Percentiles rank a stretch among this genome's conserved stretches.
These are phyloP conservation scores for Rhinocladiella mackenziei DNA, from an alignment of 2,329 filamentous ascomycete species.

Conservation along the genomic window DNA sequence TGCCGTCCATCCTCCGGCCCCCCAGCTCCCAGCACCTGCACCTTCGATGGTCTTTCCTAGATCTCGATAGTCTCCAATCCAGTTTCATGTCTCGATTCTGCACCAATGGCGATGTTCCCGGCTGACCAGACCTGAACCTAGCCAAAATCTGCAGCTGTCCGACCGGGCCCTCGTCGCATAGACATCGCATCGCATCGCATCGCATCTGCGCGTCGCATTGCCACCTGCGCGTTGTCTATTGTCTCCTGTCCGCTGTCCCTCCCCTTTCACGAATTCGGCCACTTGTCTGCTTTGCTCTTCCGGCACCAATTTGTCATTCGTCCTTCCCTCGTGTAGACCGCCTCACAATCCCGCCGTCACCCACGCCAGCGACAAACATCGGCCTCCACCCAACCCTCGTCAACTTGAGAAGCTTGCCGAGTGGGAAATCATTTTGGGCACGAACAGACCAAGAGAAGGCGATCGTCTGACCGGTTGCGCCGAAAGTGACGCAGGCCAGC, in stretches of 20 bases:
- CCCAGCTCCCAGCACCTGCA: too few relatives aligned
- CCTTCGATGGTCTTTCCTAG: conserved; percentile 5
- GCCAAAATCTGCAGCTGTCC: conserved; percentile 23
- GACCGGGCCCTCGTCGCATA: conserved; percentile 21
- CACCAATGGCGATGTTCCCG: too few relatives aligned
- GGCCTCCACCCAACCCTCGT: conserved; percentile 10
- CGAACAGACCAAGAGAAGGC: conserved; percentile 18
- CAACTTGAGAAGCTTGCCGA: conserved; percentile 14
- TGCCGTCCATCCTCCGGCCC: conserved; percentile 2
- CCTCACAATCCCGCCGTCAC: conserved; percentile 14
- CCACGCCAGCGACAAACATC: conserved; percentile 12
- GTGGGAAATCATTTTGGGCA: conserved; percentile 26
- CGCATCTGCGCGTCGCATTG: conserved; percentile 8
- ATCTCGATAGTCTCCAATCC: conserved; percentile 13
- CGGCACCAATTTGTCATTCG: conserved; percentile 17
- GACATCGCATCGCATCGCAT: conserved; percentile 7
- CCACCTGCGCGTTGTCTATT: too few relatives aligned
- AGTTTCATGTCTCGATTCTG: conserved; percentile 2
- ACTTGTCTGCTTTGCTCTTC: neutral
- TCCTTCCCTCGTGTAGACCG: conserved; percentile 20
- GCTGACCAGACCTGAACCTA: conserved; percentile 13
- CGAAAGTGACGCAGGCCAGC: conserved; percentile 28
- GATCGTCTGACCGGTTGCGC: conserved; percentile 24
- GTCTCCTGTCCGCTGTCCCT: conserved; percentile 1
- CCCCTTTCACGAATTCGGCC: conserved; percentile 1